Evolutionary conservation across 495 filamentous ascomycete species (phyloP).

Genomic region (Hyaloscypha hepaticicola): DNA sequence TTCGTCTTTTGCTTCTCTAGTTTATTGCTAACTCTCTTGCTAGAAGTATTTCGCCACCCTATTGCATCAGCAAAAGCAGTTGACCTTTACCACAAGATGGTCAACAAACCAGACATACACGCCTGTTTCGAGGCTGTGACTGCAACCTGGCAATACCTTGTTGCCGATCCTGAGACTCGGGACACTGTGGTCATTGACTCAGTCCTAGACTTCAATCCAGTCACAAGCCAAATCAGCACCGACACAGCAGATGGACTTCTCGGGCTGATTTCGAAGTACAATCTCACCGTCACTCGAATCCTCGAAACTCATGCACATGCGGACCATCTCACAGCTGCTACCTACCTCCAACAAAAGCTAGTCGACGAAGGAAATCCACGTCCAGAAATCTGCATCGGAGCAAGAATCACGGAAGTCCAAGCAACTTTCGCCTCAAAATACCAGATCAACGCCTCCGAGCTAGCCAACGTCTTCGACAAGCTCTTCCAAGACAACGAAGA

Average conservation of each 20-base stretch:
- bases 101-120: slow-evolving; percentile 16
- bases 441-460: slow-evolving; percentile 41
- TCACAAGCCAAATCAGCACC: slow-evolving; percentile 46
- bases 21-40: no score
- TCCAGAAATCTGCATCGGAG: slow-evolving; percentile 52
- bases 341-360: slow-evolving; percentile 51
- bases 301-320: slow-evolving; percentile 64
- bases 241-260: slow-evolving; percentile 50
- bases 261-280: slow-evolving; percentile 37
- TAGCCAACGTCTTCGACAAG: slow-evolving; percentile 47
- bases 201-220: slow-evolving; percentile 56
- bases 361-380: neutral
- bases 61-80: neutral
- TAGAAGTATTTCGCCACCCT: neutral
- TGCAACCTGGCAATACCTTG: slow-evolving; percentile 63
- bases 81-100: slow-evolving; percentile 11
- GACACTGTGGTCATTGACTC: slow-evolving; percentile 57
- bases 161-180: slow-evolving; percentile 49
- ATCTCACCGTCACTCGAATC: slow-evolving; percentile 48
- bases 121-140: slow-evolving; percentile 42
- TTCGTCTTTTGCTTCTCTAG: no score
- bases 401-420: slow-evolving; percentile 53
- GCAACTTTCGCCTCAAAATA: slow-evolving; percentile 48
- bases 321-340: slow-evolving; percentile 59
- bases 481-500: slow-evolving; percentile 53